Base-by-base conservation (phyloP, 1,139 yeast species). In the Suzukiozyma palmioleophila region DNA sequence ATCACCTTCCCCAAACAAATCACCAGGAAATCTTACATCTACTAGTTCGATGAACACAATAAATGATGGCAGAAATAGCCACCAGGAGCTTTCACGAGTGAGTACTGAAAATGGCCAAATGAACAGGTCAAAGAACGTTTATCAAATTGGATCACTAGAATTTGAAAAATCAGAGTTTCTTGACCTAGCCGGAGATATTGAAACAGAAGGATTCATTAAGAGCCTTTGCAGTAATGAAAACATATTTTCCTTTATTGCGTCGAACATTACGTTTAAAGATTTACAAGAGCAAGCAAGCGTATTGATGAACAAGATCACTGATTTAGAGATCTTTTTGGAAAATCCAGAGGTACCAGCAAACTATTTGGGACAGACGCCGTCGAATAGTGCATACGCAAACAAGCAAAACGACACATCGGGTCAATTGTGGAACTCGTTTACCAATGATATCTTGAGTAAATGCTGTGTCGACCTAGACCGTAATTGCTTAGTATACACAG, bases 141-240 rank as follows among this genome's bases (percentile, higher is more conserved):
- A 73, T 53, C 72, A 73, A 43, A 75, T 76, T 32, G 81, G 81
- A 3, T 73, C 80, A 3, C 54, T 75, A 33, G 80, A 74, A 47
- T 76, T 76, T 56, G 81, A 76, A 50, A 75, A 73, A 48, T 57
- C 73, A 11, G 77, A 71, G 35, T 68, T 69, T 45, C 56, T 70
- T 33, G 75, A 71, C 43, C 53, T 71, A 38, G 75, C 67, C 0
- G 75, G 73, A 8, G 73, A 70, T 41, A 64, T 67, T 43, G 75
- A 70, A 45, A 68, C 76, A 8, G 76, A 71, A 46, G 73, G 78
- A n/a, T 71, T 76, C 44, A 64, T 75, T 39, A 75, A 73, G 43
- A 65, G 76, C 37, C 66, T 75, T 39, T 60, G 74, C 39, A 61
- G 64, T 46, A 66, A 70, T 49, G 76, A 69, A 44, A 66, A 69